Evolutionary conservation across 2,329 filamentous ascomycete genomes (phyloP).

Genomic region (Neofusicoccum cordaticola): DNA sequence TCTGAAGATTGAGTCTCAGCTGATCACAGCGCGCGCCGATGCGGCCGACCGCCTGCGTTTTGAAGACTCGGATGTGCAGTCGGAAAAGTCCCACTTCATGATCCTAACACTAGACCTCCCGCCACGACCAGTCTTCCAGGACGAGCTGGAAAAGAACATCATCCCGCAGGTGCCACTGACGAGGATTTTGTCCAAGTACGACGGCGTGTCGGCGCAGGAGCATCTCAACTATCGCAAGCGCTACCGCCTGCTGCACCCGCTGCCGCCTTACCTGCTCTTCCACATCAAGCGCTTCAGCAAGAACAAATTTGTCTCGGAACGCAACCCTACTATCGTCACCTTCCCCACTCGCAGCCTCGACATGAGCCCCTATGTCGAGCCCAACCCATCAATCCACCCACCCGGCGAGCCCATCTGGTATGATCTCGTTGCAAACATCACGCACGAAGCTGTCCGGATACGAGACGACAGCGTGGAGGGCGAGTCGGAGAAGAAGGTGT

Average conservation of each 20-base stretch:
- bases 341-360: constrained; percentile 85
- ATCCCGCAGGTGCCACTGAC: constrained; percentile 84
- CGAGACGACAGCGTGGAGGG: constrained; percentile 82
- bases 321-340: constrained; percentile 97
- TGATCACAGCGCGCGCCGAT: constrained; percentile 87
- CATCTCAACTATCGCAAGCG: constrained; percentile 83
- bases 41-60: constrained; percentile 85
- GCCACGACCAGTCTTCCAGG: constrained; percentile 89
- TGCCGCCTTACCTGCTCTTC: constrained; percentile 87
- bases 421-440: constrained; percentile 93
- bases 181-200: constrained; percentile 83
- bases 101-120: constrained; percentile 92
- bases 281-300: constrained; percentile 96
- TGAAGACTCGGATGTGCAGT: constrained; percentile 83
- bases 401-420: constrained; percentile 85
- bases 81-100: constrained; percentile 75
- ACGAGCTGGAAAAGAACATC: constrained; percentile 90
- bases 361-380: constrained; percentile 87
- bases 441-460: constrained; percentile 74
- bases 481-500: constrained; percentile 87
- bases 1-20: constrained; percentile 88
- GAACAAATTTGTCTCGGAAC: constrained; percentile 94
- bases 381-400: constrained; percentile 68
- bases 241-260: constrained; percentile 83
- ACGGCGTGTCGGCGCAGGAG: constrained; percentile 82